A percentile compares a stretch with the other conserved stretches of the same genome.
These are phyloP conservation scores for Kingdonia uniflora DNA, from an alignment of 164 flowering plant genomes.

Conservation along the genomic window DNA sequence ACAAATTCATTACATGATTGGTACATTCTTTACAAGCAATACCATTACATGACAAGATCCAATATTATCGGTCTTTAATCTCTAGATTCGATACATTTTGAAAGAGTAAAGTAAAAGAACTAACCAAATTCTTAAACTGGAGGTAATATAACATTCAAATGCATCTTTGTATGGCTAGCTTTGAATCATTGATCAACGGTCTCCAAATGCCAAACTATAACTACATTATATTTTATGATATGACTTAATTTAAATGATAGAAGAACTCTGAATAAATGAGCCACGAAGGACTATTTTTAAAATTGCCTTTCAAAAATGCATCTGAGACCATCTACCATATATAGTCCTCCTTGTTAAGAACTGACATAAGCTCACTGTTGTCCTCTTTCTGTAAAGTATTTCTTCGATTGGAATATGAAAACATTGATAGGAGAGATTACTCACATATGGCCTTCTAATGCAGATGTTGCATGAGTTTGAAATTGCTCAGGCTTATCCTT, in stretches of 20 bases:
- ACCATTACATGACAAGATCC: no score
- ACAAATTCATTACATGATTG: no score
- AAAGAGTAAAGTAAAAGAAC: no score
- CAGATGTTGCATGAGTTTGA: constrained; percentile 73
- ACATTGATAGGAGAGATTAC: constrained; percentile 84
- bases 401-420: constrained; percentile 82
- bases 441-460: constrained; percentile 79
- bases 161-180: constrained; percentile 71
- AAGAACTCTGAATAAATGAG: no score
- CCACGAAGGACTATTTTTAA: neutral
- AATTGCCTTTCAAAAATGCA: constrained; percentile 74
- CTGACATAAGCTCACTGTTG: constrained; percentile 76
- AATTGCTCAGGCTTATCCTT: constrained; percentile 88
- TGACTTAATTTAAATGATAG: no score
- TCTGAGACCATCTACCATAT: constrained; percentile 62
- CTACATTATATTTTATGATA: no score
- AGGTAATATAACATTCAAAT: constrained; percentile 67
- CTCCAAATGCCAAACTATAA: constrained; percentile 98
- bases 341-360: constrained; percentile 30
- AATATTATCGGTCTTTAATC: no score
- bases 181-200: no score
- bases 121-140: constrained; percentile 66
- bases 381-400: constrained; percentile 58
- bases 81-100: no score
- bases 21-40: constrained; percentile 42